Evolutionary conservation across 2,329 filamentous ascomycete genomes (phyloP), one percentile per base, ranked within the genome.

Genomic region (Fusarium newnesense): DNA sequence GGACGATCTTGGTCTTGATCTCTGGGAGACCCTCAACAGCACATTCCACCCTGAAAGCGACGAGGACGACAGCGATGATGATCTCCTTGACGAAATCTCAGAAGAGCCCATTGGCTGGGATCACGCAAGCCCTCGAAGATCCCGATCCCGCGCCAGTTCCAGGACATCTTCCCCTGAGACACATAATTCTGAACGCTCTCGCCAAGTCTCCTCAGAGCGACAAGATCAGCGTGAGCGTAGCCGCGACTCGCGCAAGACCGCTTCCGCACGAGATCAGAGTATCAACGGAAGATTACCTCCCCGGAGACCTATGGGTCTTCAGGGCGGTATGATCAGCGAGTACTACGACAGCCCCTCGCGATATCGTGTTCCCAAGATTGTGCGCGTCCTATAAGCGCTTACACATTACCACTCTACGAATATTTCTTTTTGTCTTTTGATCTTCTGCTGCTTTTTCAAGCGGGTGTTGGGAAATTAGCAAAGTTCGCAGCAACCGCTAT

Each of bases 1-100:
- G 81, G 81, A 83, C 61, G 79, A 82, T 43, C 76, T 83, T 36
- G 81, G 81, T 40, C 80, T 77, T 58, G 76, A 78, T 39, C 76
- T 83, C 40, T 83, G 81, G 81, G 73, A 78, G 72, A 76, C 66
- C 9, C 76, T 78, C 32, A 77, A 67, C 67, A 69, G 47, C 58
- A 70, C 67, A n/a, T 49, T 70, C 37, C 57, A 65, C 46, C 67
- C 61, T 44, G 13, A 43, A 43, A 53, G 52, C 26, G 59, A 72
- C 7, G 39, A 60, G 10, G 64, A 72, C 12, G 63, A 72, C 9
- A 60, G 59, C 40, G 68, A 75, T 24, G 62, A 73, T 21, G 60
- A 70, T 37, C 56, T 69, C 30, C 72, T 74, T 24, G 68, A 74
- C 36, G 50, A 59, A 24, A 75, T 75, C 26, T 59, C 49, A 32